phyloP scores from a whole-genome alignment of 805 yeast genomes.

The Cyberlindnera petersonii region DNA sequence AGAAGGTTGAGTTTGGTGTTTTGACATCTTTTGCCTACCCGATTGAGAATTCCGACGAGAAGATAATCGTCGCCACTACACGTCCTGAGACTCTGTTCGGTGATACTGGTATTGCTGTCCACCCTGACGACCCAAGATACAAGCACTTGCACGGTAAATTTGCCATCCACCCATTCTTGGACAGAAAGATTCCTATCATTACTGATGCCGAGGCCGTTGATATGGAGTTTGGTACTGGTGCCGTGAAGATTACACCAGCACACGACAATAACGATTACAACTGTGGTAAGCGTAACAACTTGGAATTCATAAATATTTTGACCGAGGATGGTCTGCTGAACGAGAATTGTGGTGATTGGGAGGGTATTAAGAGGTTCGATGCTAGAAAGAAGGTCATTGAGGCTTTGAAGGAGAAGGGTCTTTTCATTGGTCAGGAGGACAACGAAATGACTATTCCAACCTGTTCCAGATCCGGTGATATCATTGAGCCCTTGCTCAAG shows the following conservation, averaged over 20 bases:
- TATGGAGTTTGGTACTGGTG: conserved; percentile 99
- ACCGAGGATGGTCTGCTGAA: conserved; percentile 92
- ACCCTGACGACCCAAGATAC: conserved; percentile 92
- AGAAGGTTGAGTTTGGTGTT: conserved; percentile 92
- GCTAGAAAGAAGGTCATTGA: conserved; percentile 86
- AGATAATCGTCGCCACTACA: conserved; percentile 89
- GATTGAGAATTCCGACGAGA: conserved; percentile 82
- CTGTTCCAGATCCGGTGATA: conserved; percentile 95
- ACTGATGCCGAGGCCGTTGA: conserved; percentile 93
- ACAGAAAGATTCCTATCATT: conserved; percentile 80
- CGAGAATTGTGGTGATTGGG: conserved; percentile 91
- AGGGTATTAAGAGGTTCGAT: conserved; percentile 88
- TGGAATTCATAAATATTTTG: conserved; percentile 84
- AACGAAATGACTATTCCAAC: conserved; percentile 94
- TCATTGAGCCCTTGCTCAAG: conserved; percentile 93
- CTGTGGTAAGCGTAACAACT: conserved; percentile 90
- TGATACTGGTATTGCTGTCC: conserved; percentile 97
- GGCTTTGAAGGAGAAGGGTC: conserved; percentile 66
- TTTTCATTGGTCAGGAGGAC: conserved; percentile 80
- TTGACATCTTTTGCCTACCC: conserved; percentile 93
- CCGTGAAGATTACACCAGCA: conserved; percentile 98
- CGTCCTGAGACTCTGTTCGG: conserved; percentile 99
- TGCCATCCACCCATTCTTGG: conserved; percentile 85
- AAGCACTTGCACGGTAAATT: conserved; percentile 92
- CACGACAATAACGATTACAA: conserved; percentile 96